Evolutionary conservation across 148 eudicot species (phyloP).

Genomic region (Polygonum aviculare): DNA sequence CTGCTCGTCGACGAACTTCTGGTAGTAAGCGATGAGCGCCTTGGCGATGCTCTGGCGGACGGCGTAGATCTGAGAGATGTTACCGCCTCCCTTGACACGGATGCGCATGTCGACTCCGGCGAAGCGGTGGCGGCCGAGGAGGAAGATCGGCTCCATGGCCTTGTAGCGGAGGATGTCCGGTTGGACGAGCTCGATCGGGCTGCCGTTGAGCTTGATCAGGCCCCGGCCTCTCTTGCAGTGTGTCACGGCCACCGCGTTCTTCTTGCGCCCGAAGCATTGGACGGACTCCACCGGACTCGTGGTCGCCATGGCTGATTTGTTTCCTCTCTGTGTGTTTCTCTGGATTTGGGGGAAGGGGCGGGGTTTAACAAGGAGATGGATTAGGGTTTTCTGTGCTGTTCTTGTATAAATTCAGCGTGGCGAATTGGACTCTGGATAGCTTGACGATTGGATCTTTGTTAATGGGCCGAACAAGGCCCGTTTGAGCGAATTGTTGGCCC

Average conservation of each 20-base stretch:
- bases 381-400: not conserved
- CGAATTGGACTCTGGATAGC: not conserved
- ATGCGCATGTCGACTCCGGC: slow-evolving; percentile 29
- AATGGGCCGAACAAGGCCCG: not conserved
- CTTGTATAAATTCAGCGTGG: not conserved
- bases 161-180: slow-evolving; percentile 32
- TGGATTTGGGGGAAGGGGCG: not conserved
- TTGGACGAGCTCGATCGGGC: slow-evolving; percentile 24
- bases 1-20: slow-evolving; percentile 33
- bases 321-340: not conserved
- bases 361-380: slow-evolving; percentile 3
- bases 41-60: slow-evolving; percentile 26
- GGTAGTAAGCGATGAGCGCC: slow-evolving; percentile 27
- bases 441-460: not conserved
- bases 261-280: slow-evolving; percentile 34
- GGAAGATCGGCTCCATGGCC: slow-evolving; percentile 27
- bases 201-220: slow-evolving; percentile 21
- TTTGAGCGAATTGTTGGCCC: not conserved
- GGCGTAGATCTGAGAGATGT: slow-evolving; percentile 29
- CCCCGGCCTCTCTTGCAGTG: slow-evolving; percentile 30
- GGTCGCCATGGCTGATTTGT: not conserved
- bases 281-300: slow-evolving; percentile 19
- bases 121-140: slow-evolving; percentile 28
- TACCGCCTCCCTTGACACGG: slow-evolving; percentile 31
- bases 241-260: slow-evolving; percentile 29